Evolutionary conservation across 805 yeast species (phyloP), one percentile per base, ranked within the genome.

Genomic region (Candida succiphila): DNA sequence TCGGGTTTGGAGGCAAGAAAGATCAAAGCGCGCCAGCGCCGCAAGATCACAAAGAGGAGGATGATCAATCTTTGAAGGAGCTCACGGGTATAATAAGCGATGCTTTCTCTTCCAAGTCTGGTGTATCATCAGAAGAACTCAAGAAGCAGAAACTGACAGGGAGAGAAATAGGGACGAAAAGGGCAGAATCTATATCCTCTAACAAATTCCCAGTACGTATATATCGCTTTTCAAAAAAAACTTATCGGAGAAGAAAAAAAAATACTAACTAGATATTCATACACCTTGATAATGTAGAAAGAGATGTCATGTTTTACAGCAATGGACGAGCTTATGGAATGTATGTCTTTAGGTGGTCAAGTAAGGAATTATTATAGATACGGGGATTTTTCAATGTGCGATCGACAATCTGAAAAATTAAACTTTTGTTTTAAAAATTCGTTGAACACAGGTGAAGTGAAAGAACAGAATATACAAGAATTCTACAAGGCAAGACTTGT

Each of bases 301-400:
- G 62, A 57, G 34, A 48, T 80, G 87, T 69, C 73, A 32, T 80
- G 89, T 49, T 64, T 78, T 34, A 85, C 89, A 29, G 92, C 92
- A 1, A 78, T 88, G 56, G 95, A 88, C 54, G 94, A 86, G 49
- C 63, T 88, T 17, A 68, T 87, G 30, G 78, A 74, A 30, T 89
- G 97, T 53, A 86, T 83, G 58, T 83, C 96, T 0, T 51, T 88
- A 3, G 96, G 95, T 3, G 96, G 96, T 1, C 96, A 88, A 51
- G 60, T 84, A 16, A 72, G 94, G 39, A 72, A 81, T 56, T 81
- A 82, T 48, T 89, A 88, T 52, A 63, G 96, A 35, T 81, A 75
- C 49, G 96, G 96, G 3, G 74, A 77, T 28, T 67, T 85, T 46
- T 75, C 78, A 32, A 62, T 73, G 39, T 89, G 97, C 56, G 67